A percentile compares a stretch with the other conserved stretches of the same genome.
Conservation (phyloP, 345 rosid species). For the Eucalyptus leucophloia region DNA sequence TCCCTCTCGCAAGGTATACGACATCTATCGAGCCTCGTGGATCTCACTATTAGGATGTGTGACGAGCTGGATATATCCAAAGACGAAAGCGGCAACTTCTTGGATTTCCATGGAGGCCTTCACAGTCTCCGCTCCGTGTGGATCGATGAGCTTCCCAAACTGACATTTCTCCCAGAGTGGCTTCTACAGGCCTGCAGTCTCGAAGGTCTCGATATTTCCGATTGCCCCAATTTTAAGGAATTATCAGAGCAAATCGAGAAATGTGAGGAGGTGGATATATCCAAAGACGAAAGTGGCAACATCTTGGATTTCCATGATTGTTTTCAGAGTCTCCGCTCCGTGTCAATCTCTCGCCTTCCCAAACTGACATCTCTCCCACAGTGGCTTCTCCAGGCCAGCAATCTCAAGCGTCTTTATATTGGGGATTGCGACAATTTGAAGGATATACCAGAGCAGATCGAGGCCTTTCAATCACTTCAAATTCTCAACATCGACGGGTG, state of each 20-base stretch:
- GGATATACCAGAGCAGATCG: neutral
- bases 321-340: accelerated
- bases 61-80: too few species aligned
- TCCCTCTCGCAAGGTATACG: neutral
- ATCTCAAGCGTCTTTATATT: accelerated
- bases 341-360: too few species aligned
- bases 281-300: too few species aligned
- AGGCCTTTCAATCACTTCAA: neutral
- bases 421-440: accelerated
- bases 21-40: neutral
- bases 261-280: too few species aligned
- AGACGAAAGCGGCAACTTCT: too few species aligned
- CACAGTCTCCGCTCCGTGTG: accelerated
- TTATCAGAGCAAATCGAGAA: neutral
- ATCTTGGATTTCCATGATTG: too few species aligned
- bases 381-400: too few species aligned
- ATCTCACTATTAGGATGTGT: accelerated
- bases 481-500: accelerated
- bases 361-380: too few species aligned
- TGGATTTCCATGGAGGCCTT: too few species aligned
- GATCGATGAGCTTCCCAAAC: accelerated
- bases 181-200: too few species aligned
- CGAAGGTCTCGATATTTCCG: accelerated
- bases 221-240: accelerated
- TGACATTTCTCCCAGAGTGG: too few species aligned